Conservation (phyloP, 1,139 yeast genomes). For the Candida frijolesensis region DNA sequence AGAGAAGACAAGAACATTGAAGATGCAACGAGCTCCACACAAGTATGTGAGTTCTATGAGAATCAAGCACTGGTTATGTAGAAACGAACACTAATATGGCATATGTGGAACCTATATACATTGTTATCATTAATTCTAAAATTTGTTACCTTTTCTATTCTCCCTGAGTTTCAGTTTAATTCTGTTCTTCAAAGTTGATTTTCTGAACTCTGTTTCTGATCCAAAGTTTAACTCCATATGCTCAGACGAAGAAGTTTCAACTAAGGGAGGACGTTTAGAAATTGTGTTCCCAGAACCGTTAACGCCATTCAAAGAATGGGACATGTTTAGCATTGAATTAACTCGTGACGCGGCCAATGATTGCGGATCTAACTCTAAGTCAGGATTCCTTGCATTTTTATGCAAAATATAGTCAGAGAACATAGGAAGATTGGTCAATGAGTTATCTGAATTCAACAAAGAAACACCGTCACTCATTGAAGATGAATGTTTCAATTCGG, state of each 20-base stretch:
- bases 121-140: constrained; percentile 1
- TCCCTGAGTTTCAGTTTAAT: constrained; percentile 40
- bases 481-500: constrained; percentile 28
- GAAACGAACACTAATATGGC: not conserved
- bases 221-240: constrained; percentile 43
- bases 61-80: constrained; percentile 57
- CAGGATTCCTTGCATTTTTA: constrained; percentile 32
- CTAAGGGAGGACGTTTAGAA: constrained; percentile 15
- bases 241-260: constrained; percentile 27
- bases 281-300: constrained; percentile 11
- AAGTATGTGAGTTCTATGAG: constrained; percentile 86
- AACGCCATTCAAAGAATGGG: constrained; percentile 28
- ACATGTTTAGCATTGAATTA: constrained; percentile 8
- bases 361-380: constrained; percentile 27
- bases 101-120: not conserved
- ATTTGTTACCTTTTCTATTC: constrained; percentile 25
- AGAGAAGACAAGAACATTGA: constrained; percentile 88
- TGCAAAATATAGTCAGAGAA: constrained; percentile 50
- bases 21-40: constrained; percentile 88
- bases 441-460: constrained; percentile 52
- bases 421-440: constrained; percentile 58
- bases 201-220: constrained; percentile 7
- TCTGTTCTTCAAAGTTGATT: constrained; percentile 31
- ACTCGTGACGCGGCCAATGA: constrained; percentile 19
- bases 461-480: constrained; percentile 56